Evolutionary conservation across 345 rosid species (phyloP).

Genomic region (Physaria fendleri): DNA sequence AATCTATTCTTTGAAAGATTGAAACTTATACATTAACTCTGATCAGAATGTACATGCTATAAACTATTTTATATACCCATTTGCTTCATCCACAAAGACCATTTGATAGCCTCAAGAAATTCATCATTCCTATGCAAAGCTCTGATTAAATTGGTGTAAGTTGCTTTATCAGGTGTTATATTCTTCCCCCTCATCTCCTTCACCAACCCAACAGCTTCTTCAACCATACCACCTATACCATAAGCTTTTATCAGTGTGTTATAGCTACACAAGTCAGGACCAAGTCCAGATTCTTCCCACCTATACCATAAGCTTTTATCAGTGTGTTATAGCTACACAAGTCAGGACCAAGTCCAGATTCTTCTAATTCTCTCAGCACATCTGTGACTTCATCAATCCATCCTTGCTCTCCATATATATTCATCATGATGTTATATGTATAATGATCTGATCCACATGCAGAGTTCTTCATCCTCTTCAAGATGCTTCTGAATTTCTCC

Average conservation of each 20-base stretch:
- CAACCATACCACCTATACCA: slow-evolving; percentile 89
- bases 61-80: slow-evolving; percentile 41
- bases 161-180: slow-evolving; percentile 68
- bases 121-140: slow-evolving; percentile 71
- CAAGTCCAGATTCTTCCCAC: slow-evolving; percentile 56
- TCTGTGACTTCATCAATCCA: slow-evolving; percentile 70
- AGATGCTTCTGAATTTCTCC: slow-evolving; percentile 59
- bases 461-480: slow-evolving; percentile 65
- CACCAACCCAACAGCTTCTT: slow-evolving; percentile 73
- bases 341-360: slow-evolving; percentile 61
- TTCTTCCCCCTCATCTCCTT: slow-evolving; percentile 75
- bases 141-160: slow-evolving; percentile 60
- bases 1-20: background rate
- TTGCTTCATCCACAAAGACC: slow-evolving; percentile 99
- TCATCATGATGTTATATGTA: slow-evolving; percentile 83
- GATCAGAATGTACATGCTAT: slow-evolving; percentile 4
- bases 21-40: slow-evolving; percentile 13
- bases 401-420: slow-evolving; percentile 74
- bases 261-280: slow-evolving; percentile 82
- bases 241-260: slow-evolving; percentile 92
- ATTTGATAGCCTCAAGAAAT: slow-evolving; percentile 79
- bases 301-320: slow-evolving; percentile 93
- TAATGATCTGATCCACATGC: slow-evolving; percentile 50
- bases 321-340: slow-evolving; percentile 82
- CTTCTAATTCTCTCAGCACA: slow-evolving; percentile 58